Conservation (phyloP, 2,329 filamentous ascomycete species). For the Grosmannia clavigera region DNA sequence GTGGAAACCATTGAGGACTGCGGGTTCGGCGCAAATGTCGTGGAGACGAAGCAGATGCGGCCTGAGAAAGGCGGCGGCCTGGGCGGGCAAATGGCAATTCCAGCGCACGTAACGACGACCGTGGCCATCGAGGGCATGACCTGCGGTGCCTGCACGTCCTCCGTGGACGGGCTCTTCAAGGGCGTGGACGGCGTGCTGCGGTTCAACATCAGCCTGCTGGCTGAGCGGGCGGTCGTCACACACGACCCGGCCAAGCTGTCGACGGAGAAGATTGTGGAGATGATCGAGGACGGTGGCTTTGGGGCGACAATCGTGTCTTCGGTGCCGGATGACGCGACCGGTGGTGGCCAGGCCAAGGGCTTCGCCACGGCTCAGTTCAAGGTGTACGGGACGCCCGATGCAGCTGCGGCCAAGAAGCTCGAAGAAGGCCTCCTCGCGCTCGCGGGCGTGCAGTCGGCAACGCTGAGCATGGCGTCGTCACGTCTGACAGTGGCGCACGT, state of each 20-base stretch:
- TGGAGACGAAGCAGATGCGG: constrained; percentile 49
- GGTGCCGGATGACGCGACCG: constrained; percentile 43
- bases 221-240: constrained; percentile 78
- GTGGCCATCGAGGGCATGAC: constrained; percentile 94
- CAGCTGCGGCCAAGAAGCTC: constrained; percentile 57
- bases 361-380: constrained; percentile 63
- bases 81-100: constrained; percentile 32
- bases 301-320: constrained; percentile 75
- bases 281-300: constrained; percentile 83
- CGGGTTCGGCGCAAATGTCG: constrained; percentile 68
- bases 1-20: constrained; percentile 53
- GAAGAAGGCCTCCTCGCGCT: constrained; percentile 54
- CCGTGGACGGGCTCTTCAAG: constrained; percentile 73
- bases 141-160: constrained; percentile 89
- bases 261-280: constrained; percentile 62
- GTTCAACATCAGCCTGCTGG: constrained; percentile 90
- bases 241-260: constrained; percentile 65
- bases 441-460: constrained; percentile 62
- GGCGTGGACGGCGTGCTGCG: constrained; percentile 65
- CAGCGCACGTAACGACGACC: constrained; percentile 57
- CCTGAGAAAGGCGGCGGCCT: constrained; percentile 20
- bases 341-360: constrained; percentile 27
- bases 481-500: constrained; percentile 64
- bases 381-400: constrained; percentile 66
- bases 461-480: constrained; percentile 60